Percentiles rank a stretch among this genome's conserved stretches.
phyloP scores from a whole-genome alignment of 2,329 filamentous ascomycete genomes.

The Hymenoscyphus linearis region DNA sequence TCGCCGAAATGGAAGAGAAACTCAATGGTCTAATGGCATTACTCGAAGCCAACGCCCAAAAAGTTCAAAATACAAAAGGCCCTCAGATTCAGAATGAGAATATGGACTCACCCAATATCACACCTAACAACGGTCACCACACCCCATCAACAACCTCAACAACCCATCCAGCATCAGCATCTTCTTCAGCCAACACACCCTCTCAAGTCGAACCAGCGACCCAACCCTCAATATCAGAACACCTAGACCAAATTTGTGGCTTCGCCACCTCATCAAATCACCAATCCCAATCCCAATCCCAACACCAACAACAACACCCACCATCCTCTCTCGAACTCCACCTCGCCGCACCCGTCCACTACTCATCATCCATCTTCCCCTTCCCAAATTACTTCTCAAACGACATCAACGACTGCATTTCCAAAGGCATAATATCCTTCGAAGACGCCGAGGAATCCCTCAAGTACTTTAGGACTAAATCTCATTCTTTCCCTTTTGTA shows the following conservation, averaged over 20 bases:
- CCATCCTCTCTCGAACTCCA: background rate
- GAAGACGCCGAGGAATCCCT: slow-evolving; percentile 19
- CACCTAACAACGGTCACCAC: background rate
- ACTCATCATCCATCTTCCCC: slow-evolving; percentile 40
- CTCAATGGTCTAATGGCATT: slow-evolving; percentile 24
- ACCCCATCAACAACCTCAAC: background rate
- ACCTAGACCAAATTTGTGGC: background rate
- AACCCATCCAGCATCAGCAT: background rate
- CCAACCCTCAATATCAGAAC: background rate
- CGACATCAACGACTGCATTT: slow-evolving; percentile 25
- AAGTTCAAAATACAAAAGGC: background rate
- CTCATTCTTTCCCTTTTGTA: slow-evolving; percentile 23
- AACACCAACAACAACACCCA: background rate
- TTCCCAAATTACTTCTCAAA: slow-evolving; percentile 44
- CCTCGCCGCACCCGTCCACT: slow-evolving; percentile 23
- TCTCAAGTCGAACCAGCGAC: background rate
- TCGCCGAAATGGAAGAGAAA: slow-evolving; percentile 33
- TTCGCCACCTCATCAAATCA: background rate
- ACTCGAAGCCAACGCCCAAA: slow-evolving; percentile 12
- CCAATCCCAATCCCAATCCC: background rate
- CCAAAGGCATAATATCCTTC: slow-evolving; percentile 12
- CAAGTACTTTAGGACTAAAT: slow-evolving; percentile 10
- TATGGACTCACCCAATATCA: background rate
- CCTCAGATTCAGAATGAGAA: background rate
- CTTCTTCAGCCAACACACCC: slow-evolving; percentile 1